Percentiles rank a stretch among this genome's conserved stretches.
These are phyloP conservation scores for Paraleonurus japonicus DNA, from an alignment of 257 asterid species.

Conservation along the genomic window DNA sequence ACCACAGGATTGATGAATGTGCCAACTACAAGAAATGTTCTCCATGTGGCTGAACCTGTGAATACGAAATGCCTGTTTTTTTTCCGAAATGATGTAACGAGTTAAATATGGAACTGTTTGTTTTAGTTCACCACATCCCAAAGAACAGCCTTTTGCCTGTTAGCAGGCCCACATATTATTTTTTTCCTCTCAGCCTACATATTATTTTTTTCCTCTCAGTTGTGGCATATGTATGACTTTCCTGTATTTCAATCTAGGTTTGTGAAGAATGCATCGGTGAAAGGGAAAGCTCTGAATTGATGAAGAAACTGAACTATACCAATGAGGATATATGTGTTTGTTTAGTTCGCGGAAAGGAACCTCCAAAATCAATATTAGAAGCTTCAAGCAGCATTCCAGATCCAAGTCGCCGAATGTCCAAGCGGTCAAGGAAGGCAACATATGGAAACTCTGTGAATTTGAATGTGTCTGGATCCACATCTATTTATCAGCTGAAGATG, in stretches of 20 bases:
- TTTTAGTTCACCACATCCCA: neutral
- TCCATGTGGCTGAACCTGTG: neutral
- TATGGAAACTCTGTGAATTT: constrained; percentile 78
- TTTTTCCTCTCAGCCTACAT: neutral
- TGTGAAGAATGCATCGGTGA: constrained; percentile 98
- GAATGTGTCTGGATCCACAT: constrained; percentile 83
- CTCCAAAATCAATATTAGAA: constrained; percentile 89
- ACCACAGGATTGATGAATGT: constrained; percentile 8
- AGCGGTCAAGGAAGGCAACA: constrained; percentile 84
- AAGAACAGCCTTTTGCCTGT: constrained; percentile 1
- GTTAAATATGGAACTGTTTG: constrained; percentile 2
- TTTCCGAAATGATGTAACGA: neutral
- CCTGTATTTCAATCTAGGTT: constrained; percentile 46
- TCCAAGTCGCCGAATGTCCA: constrained; percentile 85
- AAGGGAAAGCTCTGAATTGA: constrained; percentile 80
- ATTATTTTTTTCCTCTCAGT: too few relatives aligned
- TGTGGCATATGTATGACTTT: constrained; percentile 10
- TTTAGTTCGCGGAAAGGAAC: constrained; percentile 84
- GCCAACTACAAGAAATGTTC: neutral
- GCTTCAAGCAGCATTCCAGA: constrained; percentile 68
- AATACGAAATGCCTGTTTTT: neutral
- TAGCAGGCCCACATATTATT: constrained; percentile 6
- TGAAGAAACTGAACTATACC: constrained; percentile 78
- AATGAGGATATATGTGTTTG: constrained; percentile 88
- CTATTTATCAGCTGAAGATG: constrained; percentile 92